A percentile compares a stretch with the other conserved stretches of the same genome.
Evolutionary conservation across 345 rosid genomes (phyloP).

Genomic region (Passiflora organensis): DNA sequence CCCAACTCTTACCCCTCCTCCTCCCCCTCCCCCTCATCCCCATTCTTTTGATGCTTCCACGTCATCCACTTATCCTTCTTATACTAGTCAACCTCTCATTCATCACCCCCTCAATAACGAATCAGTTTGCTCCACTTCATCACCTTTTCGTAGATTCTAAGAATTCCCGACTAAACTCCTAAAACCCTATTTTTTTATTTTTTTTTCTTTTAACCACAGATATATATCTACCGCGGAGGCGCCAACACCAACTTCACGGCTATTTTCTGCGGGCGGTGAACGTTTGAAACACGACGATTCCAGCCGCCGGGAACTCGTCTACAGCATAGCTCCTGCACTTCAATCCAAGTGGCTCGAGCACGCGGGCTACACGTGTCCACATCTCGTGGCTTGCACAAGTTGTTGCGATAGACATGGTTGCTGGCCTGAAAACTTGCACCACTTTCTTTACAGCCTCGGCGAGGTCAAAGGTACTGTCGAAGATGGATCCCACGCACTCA

Average conservation of each 20-base stretch:
- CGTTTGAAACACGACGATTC: slow-evolving; percentile 67
- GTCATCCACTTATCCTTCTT: slow-evolving; percentile 18
- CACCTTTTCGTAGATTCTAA: no score
- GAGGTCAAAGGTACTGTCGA: slow-evolving; percentile 42
- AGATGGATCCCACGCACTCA: slow-evolving; percentile 69
- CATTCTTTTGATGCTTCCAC: slow-evolving; percentile 16
- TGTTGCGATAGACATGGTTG: slow-evolving; percentile 55
- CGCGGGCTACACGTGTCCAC: slow-evolving; percentile 55
- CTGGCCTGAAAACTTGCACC: slow-evolving; percentile 74
- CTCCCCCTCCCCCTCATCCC: no score
- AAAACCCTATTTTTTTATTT: no score
- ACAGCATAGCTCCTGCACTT: slow-evolving; percentile 61
- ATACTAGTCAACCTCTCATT: slow-evolving; percentile 34
- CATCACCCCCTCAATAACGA: slow-evolving; percentile 26
- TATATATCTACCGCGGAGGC: no score
- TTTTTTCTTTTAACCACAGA: no score
- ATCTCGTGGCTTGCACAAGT: slow-evolving; percentile 53
- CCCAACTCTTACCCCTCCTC: slow-evolving; percentile 29
- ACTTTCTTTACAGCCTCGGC: slow-evolving; percentile 51
- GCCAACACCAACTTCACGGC: not conserved
- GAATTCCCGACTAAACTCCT: no score
- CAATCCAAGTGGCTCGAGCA: slow-evolving; percentile 60
- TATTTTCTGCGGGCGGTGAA: slow-evolving; percentile 58
- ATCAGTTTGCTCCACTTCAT: slow-evolving; percentile 43
- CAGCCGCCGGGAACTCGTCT: slow-evolving; percentile 73